Evolutionary conservation across 257 asterid genomes (phyloP).

Genomic region (Anisodus acutangulus): DNA sequence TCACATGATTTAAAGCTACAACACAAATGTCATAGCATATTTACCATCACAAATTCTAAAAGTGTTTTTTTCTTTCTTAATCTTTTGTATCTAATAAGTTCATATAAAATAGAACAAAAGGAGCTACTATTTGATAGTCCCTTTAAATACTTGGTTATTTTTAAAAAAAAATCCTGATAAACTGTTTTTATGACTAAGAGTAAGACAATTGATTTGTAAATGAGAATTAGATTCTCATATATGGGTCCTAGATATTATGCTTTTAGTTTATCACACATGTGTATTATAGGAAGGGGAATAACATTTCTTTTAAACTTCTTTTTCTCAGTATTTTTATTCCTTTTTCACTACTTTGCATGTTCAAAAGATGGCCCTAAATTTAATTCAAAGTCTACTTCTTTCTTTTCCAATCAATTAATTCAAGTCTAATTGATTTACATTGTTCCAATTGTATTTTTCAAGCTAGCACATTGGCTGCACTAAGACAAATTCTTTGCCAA

Average conservation of each 20-base stretch:
- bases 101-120: not conserved
- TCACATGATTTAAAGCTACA: no score
- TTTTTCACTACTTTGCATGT: not conserved
- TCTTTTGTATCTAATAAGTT: not conserved
- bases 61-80: not conserved
- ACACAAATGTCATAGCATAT: no score
- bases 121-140: not conserved
- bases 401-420: not conserved
- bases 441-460: not conserved
- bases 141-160: not conserved
- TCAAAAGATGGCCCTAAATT: not conserved
- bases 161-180: not conserved
- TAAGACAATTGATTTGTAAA: not conserved
- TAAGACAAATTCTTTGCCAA: not conserved
- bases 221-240: slow-evolving; percentile 6
- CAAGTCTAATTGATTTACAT: not conserved
- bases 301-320: not conserved
- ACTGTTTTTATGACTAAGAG: not conserved
- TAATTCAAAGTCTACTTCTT: not conserved
- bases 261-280: not conserved
- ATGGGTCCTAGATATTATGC: not conserved
- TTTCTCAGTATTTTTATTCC: not conserved
- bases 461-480: not conserved
- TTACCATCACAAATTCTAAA: not conserved
- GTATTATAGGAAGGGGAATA: not conserved